A percentile compares a stretch with the other conserved stretches of the same genome.
phyloP scores from a whole-genome alignment of 352 stramenopile species.

The Phytophthora quininea region DNA sequence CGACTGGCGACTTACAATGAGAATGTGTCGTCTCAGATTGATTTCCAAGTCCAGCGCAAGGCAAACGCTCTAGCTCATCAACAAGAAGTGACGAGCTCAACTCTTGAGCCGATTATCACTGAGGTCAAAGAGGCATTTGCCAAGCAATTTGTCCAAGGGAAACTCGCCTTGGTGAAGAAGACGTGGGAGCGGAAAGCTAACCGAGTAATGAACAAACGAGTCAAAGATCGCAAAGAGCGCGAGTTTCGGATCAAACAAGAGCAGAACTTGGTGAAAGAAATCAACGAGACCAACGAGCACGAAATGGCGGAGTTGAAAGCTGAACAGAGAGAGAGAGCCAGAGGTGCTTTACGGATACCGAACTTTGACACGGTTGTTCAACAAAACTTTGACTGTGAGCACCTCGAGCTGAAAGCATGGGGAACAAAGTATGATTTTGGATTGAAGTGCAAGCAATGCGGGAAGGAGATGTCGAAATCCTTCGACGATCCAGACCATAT shows the following conservation, averaged over 20 bases:
- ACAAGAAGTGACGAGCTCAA: not conserved
- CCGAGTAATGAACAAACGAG: conserved; percentile 48
- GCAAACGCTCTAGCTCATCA: conserved; percentile 39
- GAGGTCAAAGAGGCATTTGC: conserved; percentile 65
- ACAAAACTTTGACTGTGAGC: conserved; percentile 58
- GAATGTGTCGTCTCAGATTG: conserved; percentile 62
- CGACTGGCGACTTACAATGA: conserved; percentile 75
- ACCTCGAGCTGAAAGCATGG: conserved; percentile 69
- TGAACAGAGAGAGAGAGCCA: conserved; percentile 31
- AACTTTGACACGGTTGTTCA: conserved; percentile 56
- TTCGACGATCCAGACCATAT: conserved; percentile 59
- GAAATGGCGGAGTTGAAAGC: conserved; percentile 38
- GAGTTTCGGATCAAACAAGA: conserved; percentile 64
- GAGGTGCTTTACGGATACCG: conserved; percentile 55
- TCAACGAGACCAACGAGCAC: conserved; percentile 38
- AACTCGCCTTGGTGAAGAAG: conserved; percentile 65
- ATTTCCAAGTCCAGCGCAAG: conserved; percentile 66
- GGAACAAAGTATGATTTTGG: conserved; percentile 66
- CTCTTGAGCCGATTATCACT: conserved; percentile 24
- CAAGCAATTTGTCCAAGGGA: conserved; percentile 54
- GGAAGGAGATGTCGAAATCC: conserved; percentile 68
- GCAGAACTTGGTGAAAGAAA: conserved; percentile 42
- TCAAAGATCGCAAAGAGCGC: conserved; percentile 50
- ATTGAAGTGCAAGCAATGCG: conserved; percentile 64
- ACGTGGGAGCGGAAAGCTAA: conserved; percentile 75